phyloP scores from a whole-genome alignment of 805 yeast species.

The Suhomyces kilbournensis region DNA sequence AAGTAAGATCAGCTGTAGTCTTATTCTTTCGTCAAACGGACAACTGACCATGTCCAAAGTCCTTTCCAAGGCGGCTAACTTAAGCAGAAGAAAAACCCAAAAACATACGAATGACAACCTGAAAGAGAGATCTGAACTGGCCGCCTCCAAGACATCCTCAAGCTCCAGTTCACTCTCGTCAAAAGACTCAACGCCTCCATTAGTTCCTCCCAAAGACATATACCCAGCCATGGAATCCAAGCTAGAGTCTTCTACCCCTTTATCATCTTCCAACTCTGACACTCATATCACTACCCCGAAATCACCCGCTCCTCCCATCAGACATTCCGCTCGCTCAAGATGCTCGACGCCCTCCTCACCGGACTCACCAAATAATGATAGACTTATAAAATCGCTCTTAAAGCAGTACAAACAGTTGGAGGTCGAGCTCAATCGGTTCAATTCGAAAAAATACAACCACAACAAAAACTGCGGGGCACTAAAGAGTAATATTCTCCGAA shows the following conservation, averaged over 20 bases:
- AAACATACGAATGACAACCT: neutral
- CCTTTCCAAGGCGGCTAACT: slow-evolving; percentile 14
- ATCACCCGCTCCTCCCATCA: neutral
- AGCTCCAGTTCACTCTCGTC: neutral
- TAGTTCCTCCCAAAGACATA: neutral
- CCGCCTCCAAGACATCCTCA: neutral
- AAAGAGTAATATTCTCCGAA: slow-evolving; percentile 48
- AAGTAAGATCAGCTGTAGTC: neutral
- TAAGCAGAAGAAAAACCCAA: slow-evolving; percentile 13
- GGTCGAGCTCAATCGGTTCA: slow-evolving; percentile 43
- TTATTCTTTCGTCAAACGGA: neutral
- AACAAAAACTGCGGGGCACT: slow-evolving; percentile 24
- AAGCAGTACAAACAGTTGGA: slow-evolving; percentile 41
- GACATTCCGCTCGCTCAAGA: neutral
- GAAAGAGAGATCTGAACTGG: neutral
- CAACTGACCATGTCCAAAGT: slow-evolving; percentile 16
- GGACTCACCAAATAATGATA: slow-evolving; percentile 11
- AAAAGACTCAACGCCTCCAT: neutral
- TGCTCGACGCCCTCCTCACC: neutral
- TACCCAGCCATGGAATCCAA: neutral
- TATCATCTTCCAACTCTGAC: neutral
- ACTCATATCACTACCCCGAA: neutral
- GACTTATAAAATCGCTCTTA: slow-evolving; percentile 20
- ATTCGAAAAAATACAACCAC: slow-evolving; percentile 26
- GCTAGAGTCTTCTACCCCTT: neutral